Evolutionary conservation across 108 stramenopile genomes (phyloP).

Genomic region (Skeletonema potamos): DNA sequence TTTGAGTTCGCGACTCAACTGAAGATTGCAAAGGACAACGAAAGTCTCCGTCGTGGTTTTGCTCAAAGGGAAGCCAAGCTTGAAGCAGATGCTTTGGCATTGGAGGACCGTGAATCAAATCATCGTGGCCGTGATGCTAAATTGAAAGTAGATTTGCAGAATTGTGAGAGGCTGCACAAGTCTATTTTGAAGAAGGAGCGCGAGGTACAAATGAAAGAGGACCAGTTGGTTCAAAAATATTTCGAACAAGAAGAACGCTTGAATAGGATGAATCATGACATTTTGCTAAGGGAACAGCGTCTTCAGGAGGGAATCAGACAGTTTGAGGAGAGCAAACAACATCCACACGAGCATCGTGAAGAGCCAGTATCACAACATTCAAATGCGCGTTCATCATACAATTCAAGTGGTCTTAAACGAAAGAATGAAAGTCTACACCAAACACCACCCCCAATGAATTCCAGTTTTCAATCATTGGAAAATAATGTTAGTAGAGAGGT

Average conservation of each 20-base stretch:
- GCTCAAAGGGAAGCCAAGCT: constrained; percentile 22
- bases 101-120: constrained; percentile 24
- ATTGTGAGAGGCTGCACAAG: constrained; percentile 1
- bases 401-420: neutral
- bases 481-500: neutral
- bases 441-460: neutral
- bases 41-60: neutral
- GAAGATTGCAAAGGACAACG: constrained; percentile 9
- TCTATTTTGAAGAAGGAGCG: constrained; percentile 15
- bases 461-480: neutral
- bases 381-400: neutral
- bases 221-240: constrained; percentile 9
- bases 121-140: neutral
- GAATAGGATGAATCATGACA: constrained; percentile 11
- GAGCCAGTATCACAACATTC: neutral
- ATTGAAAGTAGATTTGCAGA: constrained; percentile 14
- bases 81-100: constrained; percentile 10
- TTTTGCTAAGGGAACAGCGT: neutral
- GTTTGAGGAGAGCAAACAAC: neutral
- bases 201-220: constrained; percentile 19
- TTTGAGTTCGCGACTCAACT: constrained; percentile 12
- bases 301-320: constrained; percentile 15
- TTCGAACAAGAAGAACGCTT: constrained; percentile 7
- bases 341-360: neutral
- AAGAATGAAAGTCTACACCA: constrained; percentile 1